A percentile compares a stretch with the other conserved stretches of the same genome.
Evolutionary conservation across 1,284 basidiomycete genomes (phyloP).

Genomic region (Tilletia setariae): DNA sequence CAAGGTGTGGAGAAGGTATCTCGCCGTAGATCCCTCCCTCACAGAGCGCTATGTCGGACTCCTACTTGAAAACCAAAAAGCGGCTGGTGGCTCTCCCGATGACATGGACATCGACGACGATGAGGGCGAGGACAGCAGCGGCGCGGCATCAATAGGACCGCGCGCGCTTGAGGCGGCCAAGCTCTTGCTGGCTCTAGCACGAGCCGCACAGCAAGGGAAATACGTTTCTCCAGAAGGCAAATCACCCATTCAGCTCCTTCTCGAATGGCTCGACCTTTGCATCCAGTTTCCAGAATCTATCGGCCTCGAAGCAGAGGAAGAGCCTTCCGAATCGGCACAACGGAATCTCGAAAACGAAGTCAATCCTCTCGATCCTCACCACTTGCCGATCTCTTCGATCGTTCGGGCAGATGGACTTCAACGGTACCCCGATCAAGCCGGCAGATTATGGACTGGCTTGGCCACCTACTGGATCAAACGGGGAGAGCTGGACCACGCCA

Average conservation of each 20-base stretch:
- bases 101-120: slow-evolving; percentile 27
- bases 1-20: slow-evolving; percentile 83
- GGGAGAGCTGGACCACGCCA: slow-evolving; percentile 85
- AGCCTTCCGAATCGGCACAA: slow-evolving; percentile 13
- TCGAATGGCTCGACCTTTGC: slow-evolving; percentile 87
- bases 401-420: slow-evolving; percentile 79
- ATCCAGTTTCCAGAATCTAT: slow-evolving; percentile 89
- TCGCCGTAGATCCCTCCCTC: slow-evolving; percentile 60
- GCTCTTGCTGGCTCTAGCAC: slow-evolving; percentile 74
- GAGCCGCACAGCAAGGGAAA: slow-evolving; percentile 75
- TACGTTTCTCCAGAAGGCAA: slow-evolving; percentile 89
- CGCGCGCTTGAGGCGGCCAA: slow-evolving; percentile 91
- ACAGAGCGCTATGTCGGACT: slow-evolving; percentile 49
- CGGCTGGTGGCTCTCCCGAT: slow-evolving; percentile 25
- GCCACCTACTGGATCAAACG: slow-evolving; percentile 99
- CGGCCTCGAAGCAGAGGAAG: slow-evolving; percentile 75
- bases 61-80: slow-evolving; percentile 30
- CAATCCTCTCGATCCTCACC: slow-evolving; percentile 69
- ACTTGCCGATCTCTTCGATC: slow-evolving; percentile 81
- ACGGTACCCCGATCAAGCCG: slow-evolving; percentile 92
- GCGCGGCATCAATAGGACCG: slow-evolving; percentile 19
- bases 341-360: slow-evolving; percentile 60
- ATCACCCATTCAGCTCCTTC: slow-evolving; percentile 88
- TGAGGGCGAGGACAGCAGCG: slow-evolving; percentile 23
- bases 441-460: slow-evolving; percentile 89